Evolutionary conservation across 2,329 filamentous ascomycete genomes (phyloP).

Genomic region (Arthrocladium fulminans): DNA sequence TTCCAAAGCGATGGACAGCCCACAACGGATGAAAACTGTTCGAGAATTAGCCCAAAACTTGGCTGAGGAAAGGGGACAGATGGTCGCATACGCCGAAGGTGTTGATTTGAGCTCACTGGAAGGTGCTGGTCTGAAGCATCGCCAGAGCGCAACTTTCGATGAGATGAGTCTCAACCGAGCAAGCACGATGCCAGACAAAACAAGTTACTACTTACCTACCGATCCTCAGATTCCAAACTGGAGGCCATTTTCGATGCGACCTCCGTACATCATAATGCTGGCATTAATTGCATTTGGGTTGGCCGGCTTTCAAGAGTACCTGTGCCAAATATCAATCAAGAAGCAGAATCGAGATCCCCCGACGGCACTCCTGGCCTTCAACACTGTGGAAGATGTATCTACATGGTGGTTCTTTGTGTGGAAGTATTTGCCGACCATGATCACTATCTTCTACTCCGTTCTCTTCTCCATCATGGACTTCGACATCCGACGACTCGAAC

Average conservation of each 20-base stretch:
- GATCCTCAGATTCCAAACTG: slow-evolving; percentile 30
- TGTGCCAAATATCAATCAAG: slow-evolving; percentile 28
- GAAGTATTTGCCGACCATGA: slow-evolving; percentile 37
- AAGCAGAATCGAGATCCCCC: slow-evolving; percentile 29
- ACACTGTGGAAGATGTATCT: slow-evolving; percentile 24
- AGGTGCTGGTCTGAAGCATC: slow-evolving; percentile 11
- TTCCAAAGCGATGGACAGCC: slow-evolving; percentile 7
- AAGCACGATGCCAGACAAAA: slow-evolving; percentile 24
- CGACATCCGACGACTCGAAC: slow-evolving; percentile 43
- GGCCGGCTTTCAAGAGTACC: slow-evolving; percentile 28
- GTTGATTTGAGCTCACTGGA: slow-evolving; percentile 36
- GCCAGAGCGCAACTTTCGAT: slow-evolving; percentile 5
- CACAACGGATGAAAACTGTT: slow-evolving; percentile 21
- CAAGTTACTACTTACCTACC: slow-evolving; percentile 28
- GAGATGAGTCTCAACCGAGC: slow-evolving; percentile 23
- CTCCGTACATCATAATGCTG: slow-evolving; percentile 26
- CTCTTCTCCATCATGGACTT: slow-evolving; percentile 44
- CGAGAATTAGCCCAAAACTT: slow-evolving; percentile 33
- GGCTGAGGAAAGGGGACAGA: slow-evolving; percentile 36
- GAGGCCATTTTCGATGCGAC: slow-evolving; percentile 29
- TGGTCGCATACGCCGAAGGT: slow-evolving; percentile 35
- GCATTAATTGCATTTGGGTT: slow-evolving; percentile 25
- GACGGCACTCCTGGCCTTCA: slow-evolving; percentile 26
- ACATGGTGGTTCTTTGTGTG: slow-evolving; percentile 28
- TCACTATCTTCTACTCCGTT: slow-evolving; percentile 42